Base-by-base conservation (phyloP, 139 green algal genomes). In the Chlamydomonas sp. region DNA sequence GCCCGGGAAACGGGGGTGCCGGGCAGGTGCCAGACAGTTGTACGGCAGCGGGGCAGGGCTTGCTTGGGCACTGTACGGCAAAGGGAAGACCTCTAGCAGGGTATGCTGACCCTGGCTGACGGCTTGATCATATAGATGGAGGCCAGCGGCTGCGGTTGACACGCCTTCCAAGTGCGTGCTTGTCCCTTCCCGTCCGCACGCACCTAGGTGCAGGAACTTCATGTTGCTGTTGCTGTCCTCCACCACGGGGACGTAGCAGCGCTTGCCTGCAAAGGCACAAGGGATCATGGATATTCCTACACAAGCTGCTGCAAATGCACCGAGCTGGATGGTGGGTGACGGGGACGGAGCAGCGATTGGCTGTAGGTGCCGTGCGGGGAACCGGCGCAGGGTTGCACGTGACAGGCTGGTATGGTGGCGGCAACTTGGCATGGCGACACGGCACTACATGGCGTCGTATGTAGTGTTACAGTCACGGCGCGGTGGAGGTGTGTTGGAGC, bases 181-280 rank as follows among this genome's bases (percentile, higher is more conserved):
- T 18, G 76, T 12, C n/a, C 8, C 15, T 72, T 0, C 78, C 12
- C 5, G 8, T 63, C 20, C 12, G 31, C 76, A 63, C 89, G 75
- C 76, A 95, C 94, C 94, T 75, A 97, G 72, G 76, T 96, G 95
- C 18, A 98, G 90, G 83, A 98, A 91, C n/a, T 93, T 88, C 96
- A 98, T 98, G 91, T 97, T 97, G 72, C 91, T 91, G n/a, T 91
- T 67, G 57, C 79, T 91, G 88, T 98, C 95, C 64, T 94, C 80
- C 49, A 98, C 95, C 4, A 96, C 77, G 1, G 96, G 96, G 16
- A 97, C 92, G 76, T 95, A 98, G 72, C 78, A 89, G 58, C 88
- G 89, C 85, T 93, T 94, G 75, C 90, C 90, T 92, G 87, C 18
- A 61, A 49, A 73, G 63, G 31, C 20, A 89, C 3, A 3, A 20